phyloP scores from a whole-genome alignment of 2,329 filamentous ascomycete genomes.

The Cercospora berteroae region DNA sequence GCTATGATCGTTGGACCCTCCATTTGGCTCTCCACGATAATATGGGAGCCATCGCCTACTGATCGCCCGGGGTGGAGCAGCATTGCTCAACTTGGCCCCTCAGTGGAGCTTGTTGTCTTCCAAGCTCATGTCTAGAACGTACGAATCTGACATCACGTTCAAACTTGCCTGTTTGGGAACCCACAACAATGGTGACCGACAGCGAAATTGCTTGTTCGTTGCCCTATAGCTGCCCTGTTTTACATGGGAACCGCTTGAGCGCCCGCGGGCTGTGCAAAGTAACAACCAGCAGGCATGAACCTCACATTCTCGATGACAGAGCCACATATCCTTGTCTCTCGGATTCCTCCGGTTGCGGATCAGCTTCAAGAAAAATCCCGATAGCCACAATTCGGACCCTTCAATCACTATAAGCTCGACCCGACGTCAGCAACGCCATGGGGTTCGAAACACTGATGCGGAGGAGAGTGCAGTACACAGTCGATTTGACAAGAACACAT shows the following conservation, averaged over 20 bases:
- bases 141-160: constrained; percentile 1
- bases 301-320: not conserved
- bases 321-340: not conserved
- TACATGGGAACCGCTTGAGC: not conserved
- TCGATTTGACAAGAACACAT: not conserved
- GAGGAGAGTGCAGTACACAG: not conserved
- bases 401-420: not conserved
- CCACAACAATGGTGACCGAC: not conserved
- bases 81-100: not conserved
- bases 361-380: not conserved
- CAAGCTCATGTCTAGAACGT: not conserved
- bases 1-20: not conserved
- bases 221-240: not conserved
- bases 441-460: not conserved
- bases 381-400: not conserved
- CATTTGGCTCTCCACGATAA: not conserved
- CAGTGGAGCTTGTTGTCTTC: not conserved
- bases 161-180: not conserved
- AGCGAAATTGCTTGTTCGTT: not conserved
- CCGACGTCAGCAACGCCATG: not conserved
- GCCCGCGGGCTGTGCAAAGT: not conserved
- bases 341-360: not conserved
- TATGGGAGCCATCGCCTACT: not conserved
- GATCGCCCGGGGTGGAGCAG: not conserved
- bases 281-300: not conserved